Conservation (phyloP, 2,329 filamentous ascomycete species). For the Cladosporium sp. region DNA sequence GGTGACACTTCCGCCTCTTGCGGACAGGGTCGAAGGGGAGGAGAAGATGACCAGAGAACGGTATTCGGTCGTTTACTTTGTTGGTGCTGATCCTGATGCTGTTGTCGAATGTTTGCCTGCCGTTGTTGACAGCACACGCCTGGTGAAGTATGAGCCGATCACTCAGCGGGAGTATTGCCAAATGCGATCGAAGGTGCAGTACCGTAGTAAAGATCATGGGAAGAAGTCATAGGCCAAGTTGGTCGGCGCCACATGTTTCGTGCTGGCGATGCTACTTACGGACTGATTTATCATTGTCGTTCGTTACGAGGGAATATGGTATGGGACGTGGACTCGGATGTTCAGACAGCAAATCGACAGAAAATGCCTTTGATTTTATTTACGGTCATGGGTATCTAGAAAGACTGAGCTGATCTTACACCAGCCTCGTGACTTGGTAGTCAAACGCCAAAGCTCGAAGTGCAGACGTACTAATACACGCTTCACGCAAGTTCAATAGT, state of each 20-base stretch:
- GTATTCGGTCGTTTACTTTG: conserved; percentile 41
- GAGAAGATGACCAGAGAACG: conserved; percentile 30
- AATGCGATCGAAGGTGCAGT: conserved; percentile 27
- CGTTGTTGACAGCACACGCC: conserved; percentile 28
- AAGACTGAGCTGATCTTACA: not conserved
- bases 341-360: too few relatives aligned
- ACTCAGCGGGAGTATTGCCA: conserved; percentile 35
- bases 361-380: not conserved
- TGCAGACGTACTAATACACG: not conserved
- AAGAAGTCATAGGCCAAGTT: too few relatives aligned
- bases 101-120: conserved; percentile 38
- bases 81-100: conserved; percentile 35
- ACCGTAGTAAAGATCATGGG: not conserved
- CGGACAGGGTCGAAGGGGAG: conserved; percentile 18
- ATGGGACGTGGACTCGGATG: too few relatives aligned
- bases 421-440: not conserved
- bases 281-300: too few relatives aligned
- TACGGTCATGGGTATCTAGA: not conserved
- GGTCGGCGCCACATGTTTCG: too few relatives aligned
- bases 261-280: too few relatives aligned
- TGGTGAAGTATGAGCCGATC: conserved; percentile 38
- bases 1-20: conserved; percentile 32
- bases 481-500: not conserved
- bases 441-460: not conserved
- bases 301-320: too few relatives aligned